Conservation (phyloP, 768 basidiomycete species). For the Collybiopsis luxurians region DNA sequence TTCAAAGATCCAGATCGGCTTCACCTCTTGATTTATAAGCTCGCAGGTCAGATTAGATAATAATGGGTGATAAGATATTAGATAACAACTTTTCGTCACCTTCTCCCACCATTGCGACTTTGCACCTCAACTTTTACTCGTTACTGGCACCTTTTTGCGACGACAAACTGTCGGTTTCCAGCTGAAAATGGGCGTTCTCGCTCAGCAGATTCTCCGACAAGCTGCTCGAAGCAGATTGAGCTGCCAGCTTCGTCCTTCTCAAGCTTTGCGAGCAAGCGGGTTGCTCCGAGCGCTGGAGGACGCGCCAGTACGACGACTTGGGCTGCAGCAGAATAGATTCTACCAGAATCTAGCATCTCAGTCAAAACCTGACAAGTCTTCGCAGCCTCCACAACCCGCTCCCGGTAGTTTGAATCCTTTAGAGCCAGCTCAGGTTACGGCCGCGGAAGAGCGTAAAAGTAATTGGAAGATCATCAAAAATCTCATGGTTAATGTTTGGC, state of each 20-base stretch:
- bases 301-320: not conserved
- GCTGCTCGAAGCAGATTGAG: not conserved
- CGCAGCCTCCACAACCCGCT: not conserved
- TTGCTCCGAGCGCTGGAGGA: not conserved
- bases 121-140: too few species aligned
- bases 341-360: not conserved
- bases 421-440: not conserved
- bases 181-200: not conserved
- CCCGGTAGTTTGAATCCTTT: not conserved
- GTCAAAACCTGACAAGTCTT: not conserved
- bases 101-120: too few species aligned
- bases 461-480: conserved; percentile 88
- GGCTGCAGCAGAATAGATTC: not conserved
- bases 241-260: not conserved
- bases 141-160: too few species aligned
- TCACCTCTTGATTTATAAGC: too few species aligned
- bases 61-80: too few species aligned
- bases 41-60: too few species aligned
- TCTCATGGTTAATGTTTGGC: conserved; percentile 92
- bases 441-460: conserved; percentile 55
- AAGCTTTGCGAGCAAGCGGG: not conserved
- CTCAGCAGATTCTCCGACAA: not conserved
- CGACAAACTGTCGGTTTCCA: not conserved
- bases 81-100: too few species aligned
- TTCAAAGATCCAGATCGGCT: too few species aligned